These are phyloP conservation scores for Penicillium hordei DNA, from an alignment of 2,329 filamentous ascomycete species.

Conservation along the genomic window DNA sequence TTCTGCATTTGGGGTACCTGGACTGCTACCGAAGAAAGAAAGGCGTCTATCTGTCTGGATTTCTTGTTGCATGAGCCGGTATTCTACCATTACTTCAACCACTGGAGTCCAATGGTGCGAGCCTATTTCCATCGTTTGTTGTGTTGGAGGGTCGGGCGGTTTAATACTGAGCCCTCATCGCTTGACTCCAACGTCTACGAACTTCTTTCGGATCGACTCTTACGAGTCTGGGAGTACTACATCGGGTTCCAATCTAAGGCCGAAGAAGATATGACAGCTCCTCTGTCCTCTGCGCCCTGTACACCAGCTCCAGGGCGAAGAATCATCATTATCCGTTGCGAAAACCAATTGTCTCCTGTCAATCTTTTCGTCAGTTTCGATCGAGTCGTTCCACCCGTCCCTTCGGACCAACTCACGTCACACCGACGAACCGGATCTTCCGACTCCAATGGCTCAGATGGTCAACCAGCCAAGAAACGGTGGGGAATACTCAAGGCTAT, in stretches of 20 bases:
- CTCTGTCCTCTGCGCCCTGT: slow-evolving; percentile 76
- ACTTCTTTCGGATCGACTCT: slow-evolving; percentile 65
- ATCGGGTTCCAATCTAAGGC: slow-evolving; percentile 70
- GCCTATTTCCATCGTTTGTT: slow-evolving; percentile 88
- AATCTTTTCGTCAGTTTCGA: slow-evolving; percentile 64
- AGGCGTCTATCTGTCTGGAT: slow-evolving; percentile 67
- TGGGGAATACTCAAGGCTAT: slow-evolving; percentile 55
- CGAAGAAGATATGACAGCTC: slow-evolving; percentile 55
- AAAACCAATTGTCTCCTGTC: slow-evolving; percentile 57
- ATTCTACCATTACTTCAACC: slow-evolving; percentile 81
- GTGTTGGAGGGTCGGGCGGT: slow-evolving; percentile 84
- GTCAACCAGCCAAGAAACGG: slow-evolving; percentile 39
- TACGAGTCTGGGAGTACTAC: slow-evolving; percentile 75
- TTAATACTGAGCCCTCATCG: slow-evolving; percentile 64
- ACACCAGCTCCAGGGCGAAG: slow-evolving; percentile 80
- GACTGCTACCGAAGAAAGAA: slow-evolving; percentile 63
- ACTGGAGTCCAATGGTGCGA: slow-evolving; percentile 94
- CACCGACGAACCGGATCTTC: slow-evolving; percentile 39
- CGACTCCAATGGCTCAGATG: slow-evolving; percentile 28
- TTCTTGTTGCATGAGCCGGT: slow-evolving; percentile 73
- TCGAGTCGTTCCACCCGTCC: slow-evolving; percentile 51
- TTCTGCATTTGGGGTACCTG: slow-evolving; percentile 78
- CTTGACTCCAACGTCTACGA: slow-evolving; percentile 70
- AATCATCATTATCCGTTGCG: slow-evolving; percentile 85
- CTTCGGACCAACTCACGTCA: slow-evolving; percentile 31